A percentile compares a stretch with the other conserved stretches of the same genome.
phyloP scores from a whole-genome alignment of 176 grass and related monocot species.

The Elymus sibiricus region DNA sequence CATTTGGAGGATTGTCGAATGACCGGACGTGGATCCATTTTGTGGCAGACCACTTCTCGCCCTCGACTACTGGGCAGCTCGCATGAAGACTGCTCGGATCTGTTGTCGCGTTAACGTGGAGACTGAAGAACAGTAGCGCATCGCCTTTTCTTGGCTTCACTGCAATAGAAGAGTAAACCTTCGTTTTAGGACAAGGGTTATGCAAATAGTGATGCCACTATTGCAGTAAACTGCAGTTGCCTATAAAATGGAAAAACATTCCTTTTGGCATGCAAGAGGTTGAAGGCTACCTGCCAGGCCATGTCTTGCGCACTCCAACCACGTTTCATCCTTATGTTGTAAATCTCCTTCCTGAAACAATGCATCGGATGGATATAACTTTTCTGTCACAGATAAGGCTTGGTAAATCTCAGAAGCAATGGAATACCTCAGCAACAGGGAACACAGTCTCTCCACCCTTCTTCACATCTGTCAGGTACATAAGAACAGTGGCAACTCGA shows the following conservation, averaged over 20 bases:
- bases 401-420: not conserved
- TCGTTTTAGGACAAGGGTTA: not conserved
- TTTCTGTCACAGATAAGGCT: not conserved
- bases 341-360: conserved; percentile 55
- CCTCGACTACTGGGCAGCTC: conserved; percentile 74
- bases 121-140: conserved; percentile 67
- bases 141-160: conserved; percentile 78
- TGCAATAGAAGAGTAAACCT: conserved; percentile 22
- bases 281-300: conserved; percentile 65
- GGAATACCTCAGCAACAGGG: conserved; percentile 55
- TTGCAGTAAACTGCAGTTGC: not conserved
- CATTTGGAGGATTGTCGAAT: conserved; percentile 39
- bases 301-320: conserved; percentile 63
- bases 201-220: not conserved
- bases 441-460: conserved; percentile 84
- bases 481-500: conserved; percentile 76
- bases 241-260: not conserved
- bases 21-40: conserved; percentile 78
- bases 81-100: conserved; percentile 64
- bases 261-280: not conserved
- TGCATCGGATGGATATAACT: not conserved
- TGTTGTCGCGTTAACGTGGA: conserved; percentile 58
- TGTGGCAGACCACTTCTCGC: conserved; percentile 84
- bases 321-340: conserved; percentile 59
- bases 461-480: conserved; percentile 75